Conservation (phyloP, 345 rosid genomes). For the Atalantia buxifolia region DNA sequence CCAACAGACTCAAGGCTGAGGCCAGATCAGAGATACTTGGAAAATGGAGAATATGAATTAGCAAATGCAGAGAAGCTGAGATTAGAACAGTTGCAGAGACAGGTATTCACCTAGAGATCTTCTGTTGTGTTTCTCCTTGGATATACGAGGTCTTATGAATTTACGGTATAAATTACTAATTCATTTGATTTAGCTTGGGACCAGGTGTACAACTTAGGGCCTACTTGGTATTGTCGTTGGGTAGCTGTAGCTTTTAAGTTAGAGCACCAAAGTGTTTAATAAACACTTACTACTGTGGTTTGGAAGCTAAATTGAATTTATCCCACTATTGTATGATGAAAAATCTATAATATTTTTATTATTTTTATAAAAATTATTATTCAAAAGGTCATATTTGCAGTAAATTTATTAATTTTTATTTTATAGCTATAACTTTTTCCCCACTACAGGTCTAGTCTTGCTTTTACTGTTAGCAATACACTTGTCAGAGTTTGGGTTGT, state of each 20-base stretch:
- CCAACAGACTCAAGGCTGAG: constrained; percentile 97
- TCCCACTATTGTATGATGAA: no score
- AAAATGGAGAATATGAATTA: constrained; percentile 90
- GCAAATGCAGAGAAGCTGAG: constrained; percentile 95
- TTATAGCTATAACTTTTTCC: no score
- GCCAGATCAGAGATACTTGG: constrained; percentile 93
- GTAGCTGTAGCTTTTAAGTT: no score
- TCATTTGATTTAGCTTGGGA: not conserved
- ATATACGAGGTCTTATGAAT: not conserved
- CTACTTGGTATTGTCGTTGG: no score
- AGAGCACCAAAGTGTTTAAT: no score
- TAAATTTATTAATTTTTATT: no score
- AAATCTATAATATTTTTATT: no score
- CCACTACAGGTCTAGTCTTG: not conserved
- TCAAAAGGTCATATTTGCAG: no score
- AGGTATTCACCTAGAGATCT: constrained; percentile 43
- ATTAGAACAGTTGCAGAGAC: constrained; percentile 96
- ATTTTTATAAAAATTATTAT: no score
- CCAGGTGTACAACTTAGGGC: no score
- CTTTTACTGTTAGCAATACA: not conserved
- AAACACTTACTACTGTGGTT: no score
- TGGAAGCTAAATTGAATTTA: no score
- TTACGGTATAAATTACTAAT: not conserved
- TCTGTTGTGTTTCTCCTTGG: not conserved
- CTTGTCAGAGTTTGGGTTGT: not conserved